Conservation (phyloP, 176 grass and related monocot species). For the Oryza australiensis region DNA sequence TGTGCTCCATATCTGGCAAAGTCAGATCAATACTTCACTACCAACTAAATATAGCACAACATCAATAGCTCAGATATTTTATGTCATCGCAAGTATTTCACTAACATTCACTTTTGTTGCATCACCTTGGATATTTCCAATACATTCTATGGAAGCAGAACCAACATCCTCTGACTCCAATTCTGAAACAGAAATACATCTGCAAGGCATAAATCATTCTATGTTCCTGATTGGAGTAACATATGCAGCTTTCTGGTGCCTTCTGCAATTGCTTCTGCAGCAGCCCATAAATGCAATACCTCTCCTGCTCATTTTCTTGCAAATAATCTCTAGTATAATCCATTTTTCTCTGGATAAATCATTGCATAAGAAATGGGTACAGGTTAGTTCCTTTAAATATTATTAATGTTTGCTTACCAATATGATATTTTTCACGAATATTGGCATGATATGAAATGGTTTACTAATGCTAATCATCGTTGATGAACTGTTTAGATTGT, state of each 20-base stretch:
- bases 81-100: conserved; percentile 45
- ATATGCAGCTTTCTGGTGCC: conserved; percentile 73
- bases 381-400: conserved; percentile 56
- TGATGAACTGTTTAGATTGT: conserved; percentile 48
- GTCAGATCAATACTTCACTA: conserved; percentile 36
- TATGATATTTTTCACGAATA: conserved; percentile 5
- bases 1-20: conserved; percentile 62
- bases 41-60: conserved; percentile 46
- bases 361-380: conserved; percentile 63
- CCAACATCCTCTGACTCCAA: conserved; percentile 10
- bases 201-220: conserved; percentile 48
- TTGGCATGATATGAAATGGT: conserved; percentile 15
- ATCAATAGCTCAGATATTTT: conserved; percentile 71
- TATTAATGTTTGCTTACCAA: background rate
- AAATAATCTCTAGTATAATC: conserved; percentile 53
- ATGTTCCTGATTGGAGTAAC: conserved; percentile 75
- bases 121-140: conserved; percentile 67
- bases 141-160: conserved; percentile 33
- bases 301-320: conserved; percentile 77
- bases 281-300: conserved; percentile 83
- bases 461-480: conserved; percentile 26
- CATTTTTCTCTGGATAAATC: conserved; percentile 61
- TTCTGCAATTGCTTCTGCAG: conserved; percentile 88
- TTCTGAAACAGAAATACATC: conserved; percentile 16
- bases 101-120: conserved; percentile 45